phyloP scores from a whole-genome alignment of 345 rosid genomes.

The Ceriops tagal region DNA sequence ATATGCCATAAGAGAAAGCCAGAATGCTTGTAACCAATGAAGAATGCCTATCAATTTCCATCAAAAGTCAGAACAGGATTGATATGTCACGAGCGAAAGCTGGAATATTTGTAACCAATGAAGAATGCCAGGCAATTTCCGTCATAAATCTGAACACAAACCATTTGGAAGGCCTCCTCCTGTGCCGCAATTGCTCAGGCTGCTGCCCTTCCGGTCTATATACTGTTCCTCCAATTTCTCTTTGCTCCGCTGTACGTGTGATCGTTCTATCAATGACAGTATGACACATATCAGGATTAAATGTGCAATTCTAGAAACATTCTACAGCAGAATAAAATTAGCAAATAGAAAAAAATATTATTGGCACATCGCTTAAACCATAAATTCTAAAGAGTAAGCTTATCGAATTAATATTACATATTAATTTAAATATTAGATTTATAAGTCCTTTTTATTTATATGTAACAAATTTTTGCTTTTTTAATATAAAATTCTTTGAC shows the following conservation, averaged over 20 bases:
- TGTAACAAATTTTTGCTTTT: too few species aligned
- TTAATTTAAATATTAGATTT: too few species aligned
- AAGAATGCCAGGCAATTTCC: constrained; percentile 10
- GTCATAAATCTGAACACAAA: constrained; percentile 1
- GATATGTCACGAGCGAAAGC: constrained; percentile 1
- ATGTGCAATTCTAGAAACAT: neutral
- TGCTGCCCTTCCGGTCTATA: constrained; percentile 45
- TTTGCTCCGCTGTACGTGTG: constrained; percentile 54
- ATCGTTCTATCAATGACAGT: constrained; percentile 15
- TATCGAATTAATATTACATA: too few species aligned
- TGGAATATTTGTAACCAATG: constrained; percentile 6
- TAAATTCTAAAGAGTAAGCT: too few species aligned
- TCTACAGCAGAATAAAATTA: neutral
- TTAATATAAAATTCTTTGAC: too few species aligned
- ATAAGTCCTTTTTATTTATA: too few species aligned
- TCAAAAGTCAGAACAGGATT: neutral
- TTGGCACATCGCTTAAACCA: too few species aligned
- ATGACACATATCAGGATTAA: too few species aligned
- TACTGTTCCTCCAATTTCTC: constrained; percentile 44
- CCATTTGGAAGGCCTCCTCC: constrained; percentile 51
- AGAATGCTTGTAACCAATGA: too few species aligned
- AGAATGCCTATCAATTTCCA: too few species aligned
- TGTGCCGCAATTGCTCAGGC: constrained; percentile 38
- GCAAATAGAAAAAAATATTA: neutral
- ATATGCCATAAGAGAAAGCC: too few species aligned